Evolutionary conservation across 2,329 filamentous ascomycete species (phyloP), one percentile per base, ranked within the genome.

Genomic region (Fusarium secorum): DNA sequence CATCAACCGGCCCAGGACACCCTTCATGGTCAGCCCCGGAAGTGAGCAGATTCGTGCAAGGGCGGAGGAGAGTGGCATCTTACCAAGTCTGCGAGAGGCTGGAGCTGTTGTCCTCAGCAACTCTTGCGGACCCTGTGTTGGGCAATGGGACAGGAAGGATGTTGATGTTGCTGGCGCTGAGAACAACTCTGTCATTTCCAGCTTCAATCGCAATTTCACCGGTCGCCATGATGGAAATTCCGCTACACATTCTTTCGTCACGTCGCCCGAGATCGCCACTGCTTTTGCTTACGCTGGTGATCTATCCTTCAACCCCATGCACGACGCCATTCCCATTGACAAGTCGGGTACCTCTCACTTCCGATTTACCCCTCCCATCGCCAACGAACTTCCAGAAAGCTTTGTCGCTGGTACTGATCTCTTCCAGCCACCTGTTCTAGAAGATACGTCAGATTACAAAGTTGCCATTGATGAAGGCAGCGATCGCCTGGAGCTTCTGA

Each of bases 1-100:
- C 71, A 45, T 57, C 8, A 78, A 98, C 80, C 98, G 98, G 88
- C 88, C 95, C 76, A 97, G 97, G 88, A 84, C 94, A 73, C 85
- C 94, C 70, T 98, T 98, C 87, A 95, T 93, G 72, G 93, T 98
- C 74, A 98, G 95, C 56, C 96, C 96, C 65, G 96, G 96, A 77
- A 97, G 94, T 48, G 96, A 99, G 86, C 96, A 98, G 85, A 97
- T 98, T 76, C 91, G 95, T 74, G 94, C 95, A 56, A 97, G 95
- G 57, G 97, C 97, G 76, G 93, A 89, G 75, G 91, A 93, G 78
- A 94, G 97, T 76, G 94, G 94, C 64, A 94, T 97, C 83, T 89
- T 98, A 57, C 85, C 95, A 85, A 98, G 95, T 51, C 94, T 99
- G 64, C 94, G 98, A 84, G 93, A 98, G 78, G 97, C 97, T 75